phyloP scores from a whole-genome alignment of 2,329 filamentous ascomycete species.

The Calcarisporium arbuscula region DNA sequence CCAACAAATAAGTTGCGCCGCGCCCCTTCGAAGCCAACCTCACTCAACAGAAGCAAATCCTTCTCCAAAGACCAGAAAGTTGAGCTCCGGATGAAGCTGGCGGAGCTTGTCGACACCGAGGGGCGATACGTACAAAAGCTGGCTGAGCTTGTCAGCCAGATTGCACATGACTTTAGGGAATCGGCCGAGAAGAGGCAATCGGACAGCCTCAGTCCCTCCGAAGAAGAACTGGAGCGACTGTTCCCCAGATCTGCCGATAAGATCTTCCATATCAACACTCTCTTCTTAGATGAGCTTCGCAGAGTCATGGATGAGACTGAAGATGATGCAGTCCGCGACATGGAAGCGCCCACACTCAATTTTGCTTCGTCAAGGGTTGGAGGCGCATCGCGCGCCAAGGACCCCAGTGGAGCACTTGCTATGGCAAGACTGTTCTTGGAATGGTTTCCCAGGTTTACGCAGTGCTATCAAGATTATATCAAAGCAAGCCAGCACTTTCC shows the following conservation, averaged over 20 bases:
- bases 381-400: constrained; percentile 45
- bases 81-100: constrained; percentile 79
- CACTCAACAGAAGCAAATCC: constrained; percentile 68
- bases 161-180: constrained; percentile 73
- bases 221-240: constrained; percentile 64
- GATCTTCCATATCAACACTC: constrained; percentile 76
- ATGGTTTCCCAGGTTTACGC: constrained; percentile 89
- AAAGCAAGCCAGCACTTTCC: constrained; percentile 83
- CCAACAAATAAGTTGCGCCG: constrained; percentile 79
- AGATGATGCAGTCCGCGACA: constrained; percentile 69
- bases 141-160: constrained; percentile 71
- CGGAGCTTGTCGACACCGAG: constrained; percentile 87
- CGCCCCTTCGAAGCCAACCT: constrained; percentile 79
- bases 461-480: constrained; percentile 91
- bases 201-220: constrained; percentile 63
- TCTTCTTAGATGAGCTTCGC: constrained; percentile 71
- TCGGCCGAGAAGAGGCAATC: constrained; percentile 54
- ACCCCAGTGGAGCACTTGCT: constrained; percentile 70
- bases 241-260: constrained; percentile 76
- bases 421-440: constrained; percentile 79
- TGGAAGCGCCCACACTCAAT: constrained; percentile 50
- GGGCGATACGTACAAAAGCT: constrained; percentile 89
- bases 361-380: constrained; percentile 35
- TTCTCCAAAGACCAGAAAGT: constrained; percentile 80
- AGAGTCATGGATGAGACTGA: constrained; percentile 77